Evolutionary conservation across 371 early-diverging fungal genomes (phyloP), one percentile per base, ranked within the genome.

Genomic region (Mucor circinelloides): DNA sequence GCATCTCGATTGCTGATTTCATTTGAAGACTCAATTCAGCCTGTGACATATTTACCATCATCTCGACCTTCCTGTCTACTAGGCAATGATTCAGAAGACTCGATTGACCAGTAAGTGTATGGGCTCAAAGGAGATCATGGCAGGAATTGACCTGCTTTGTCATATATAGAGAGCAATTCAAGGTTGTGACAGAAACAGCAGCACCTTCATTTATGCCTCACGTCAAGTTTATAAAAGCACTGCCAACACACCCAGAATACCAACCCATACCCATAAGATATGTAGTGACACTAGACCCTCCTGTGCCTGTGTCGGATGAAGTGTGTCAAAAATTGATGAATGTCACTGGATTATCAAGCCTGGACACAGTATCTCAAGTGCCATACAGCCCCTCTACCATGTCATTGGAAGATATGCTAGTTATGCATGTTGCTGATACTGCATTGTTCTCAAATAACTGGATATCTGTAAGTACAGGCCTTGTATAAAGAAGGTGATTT

Each of bases 211-310:
- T 74, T 27, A 69, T 72, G 70, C 63, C 63, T 5, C 73, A 76
- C n/a, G 10, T 78, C 31, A 69, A 75, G 25, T 83, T 75, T 59
- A 55, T 80, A 5, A 73, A 83, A 34, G 52, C 71, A 21, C 48
- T 67, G 1, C 60, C 77, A 5, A 64, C 69, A 2, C 58, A 66
- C 34, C 73, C 82, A 10, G 63, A 74, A 10, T 63, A 57, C 5
- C 31, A 28, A 9, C 25, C 76, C 3, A 66, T 82, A 9, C 80
- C 80, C n/a, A 56, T 82, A 4, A 72, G 80, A 31, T 80, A 75
- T 70, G 80, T 78, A 12, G 75, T 75, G 10, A 80, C 66, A 10
- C 57, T 83, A 19, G 79, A 80, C 57, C 74, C 77, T 21, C 83
- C 83, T 10, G 48, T 80, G 15, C 71, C 80, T 3, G 74, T 73